Base-by-base conservation (phyloP, 2,329 filamentous ascomycete species). In the Trichoderma simmonsii region DNA sequence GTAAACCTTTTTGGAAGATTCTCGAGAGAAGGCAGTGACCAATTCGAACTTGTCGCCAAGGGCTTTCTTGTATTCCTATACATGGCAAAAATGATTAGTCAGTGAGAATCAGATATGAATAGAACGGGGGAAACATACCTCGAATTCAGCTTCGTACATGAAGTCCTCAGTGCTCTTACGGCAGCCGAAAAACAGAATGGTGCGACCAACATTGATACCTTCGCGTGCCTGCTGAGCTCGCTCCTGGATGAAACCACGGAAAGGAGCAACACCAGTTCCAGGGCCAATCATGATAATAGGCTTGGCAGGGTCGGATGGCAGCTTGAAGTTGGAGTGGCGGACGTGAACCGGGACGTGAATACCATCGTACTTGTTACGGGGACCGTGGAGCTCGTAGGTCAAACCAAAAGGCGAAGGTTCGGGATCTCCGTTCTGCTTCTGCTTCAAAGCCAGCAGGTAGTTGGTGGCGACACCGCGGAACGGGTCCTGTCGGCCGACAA, bases 301-400 rank as follows among this genome's bases (percentile, higher is more conserved):
- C 84, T 97, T 97, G 63, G 92, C 90, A 4, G 96, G 94, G 78
- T 99, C 95, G 18, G 96, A 98, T 9, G 96, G 96, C 34, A 99
- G 89, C 86, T 98, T 98, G 89, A 99, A 99, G 86, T 98, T 99
- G 75, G 96, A 98, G 84, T 98, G 95, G 75, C 96, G 93, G 73
- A 99, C 91, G 80, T 99, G 96, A 15, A 99, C 93, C 3, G 96
- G 96, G 28, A 98, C 92, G 79, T 97, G 95, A 73, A 98, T 91
- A 73, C 95, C 95, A 78, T 97, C 93, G 82, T 98, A 99, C 84
- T 97, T 98, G 87, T 97, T 97, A 78, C 96, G 90, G 18, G 96
- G 96, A 14, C 96, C 96, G 63, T 84, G 91, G 76, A 98, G 92
- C 71, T 94, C 88, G 82, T 98, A 99, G 70, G 91, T 94, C 72